Evolutionary conservation across 805 yeast species (phyloP), one percentile per base, ranked within the genome.

Genomic region (Jamesozyma spencerorum): DNA sequence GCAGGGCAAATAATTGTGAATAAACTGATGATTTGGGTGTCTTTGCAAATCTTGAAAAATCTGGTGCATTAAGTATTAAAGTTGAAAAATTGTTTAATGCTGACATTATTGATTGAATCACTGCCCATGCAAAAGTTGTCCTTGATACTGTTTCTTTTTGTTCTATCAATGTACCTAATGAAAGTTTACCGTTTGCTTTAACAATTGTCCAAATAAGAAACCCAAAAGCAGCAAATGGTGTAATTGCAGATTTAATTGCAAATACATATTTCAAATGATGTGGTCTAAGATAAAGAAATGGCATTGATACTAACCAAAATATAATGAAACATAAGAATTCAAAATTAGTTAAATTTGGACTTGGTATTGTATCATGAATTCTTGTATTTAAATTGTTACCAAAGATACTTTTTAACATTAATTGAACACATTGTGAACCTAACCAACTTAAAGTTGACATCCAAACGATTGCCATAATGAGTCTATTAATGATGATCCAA

Each of bases 401-500:
- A 65, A 84, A 88, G 35, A 88, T 77, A 3, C 94, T 68, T 50
- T 74, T 69, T 42, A 88, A 67, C 88, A 87, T 84, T 38, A 85
- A 64, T 50, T 78, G 77, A 15, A 88, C 79, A 69, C 94, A 82
- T 50, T 85, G 77, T 22, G 94, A 95, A 41, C 94, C 94, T 44
- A 88, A 73, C 69, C 86, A 82, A 17, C 83, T 73, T 57, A 85
- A 94, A 14, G 85, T 90, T 29, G 94, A 79, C 57, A 80, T 85
- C 97, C 97, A 88, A 37, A 88, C 78, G 51, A 78, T 72, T 17
- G 87, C 84, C 86, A 88, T 83, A 12, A 84, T 88, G 26, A 85
- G 90, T 64, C 97, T 74, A 64, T 87, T 87, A 39, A 87, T 53
- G 33, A 88, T 78, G 7, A 94, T 94, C 96, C 94, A 88, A 38